A percentile compares a stretch with the other conserved stretches of the same genome.
Conservation (phyloP, 202 grass and related monocot genomes). For the Carex arenaria region DNA sequence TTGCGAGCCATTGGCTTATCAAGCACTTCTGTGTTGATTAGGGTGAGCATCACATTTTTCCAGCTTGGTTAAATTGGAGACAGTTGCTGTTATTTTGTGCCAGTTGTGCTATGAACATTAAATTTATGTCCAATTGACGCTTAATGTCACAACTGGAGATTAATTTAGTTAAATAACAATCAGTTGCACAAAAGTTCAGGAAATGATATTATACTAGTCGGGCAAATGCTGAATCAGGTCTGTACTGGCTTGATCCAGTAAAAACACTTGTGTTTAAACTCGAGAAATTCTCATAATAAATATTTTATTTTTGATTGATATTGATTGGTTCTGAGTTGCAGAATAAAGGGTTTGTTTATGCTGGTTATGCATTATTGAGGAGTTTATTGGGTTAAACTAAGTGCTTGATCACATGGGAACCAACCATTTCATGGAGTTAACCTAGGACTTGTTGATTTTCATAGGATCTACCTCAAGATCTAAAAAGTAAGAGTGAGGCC, state of each 20-base stretch:
- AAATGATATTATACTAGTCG: neutral
- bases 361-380: constrained; percentile 3
- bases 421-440: neutral
- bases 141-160: neutral
- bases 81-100: neutral
- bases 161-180: neutral
- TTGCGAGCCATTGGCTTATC: constrained; percentile 76
- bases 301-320: neutral
- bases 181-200: neutral
- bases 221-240: neutral
- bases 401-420: neutral
- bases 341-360: neutral
- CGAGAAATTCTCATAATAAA: neutral
- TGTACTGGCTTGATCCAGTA: neutral
- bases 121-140: neutral
- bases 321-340: neutral
- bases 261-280: neutral
- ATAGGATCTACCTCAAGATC: constrained; percentile 82
- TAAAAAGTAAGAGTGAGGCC: constrained; percentile 80
- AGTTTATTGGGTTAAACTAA: constrained; percentile 4
- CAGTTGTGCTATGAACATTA: neutral
- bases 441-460: neutral
- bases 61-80: neutral
- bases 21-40: constrained; percentile 84
- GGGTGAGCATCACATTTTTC: constrained; percentile 39